Conservation (phyloP, 2,329 filamentous ascomycete genomes). For the Calonectria henricotiae region DNA sequence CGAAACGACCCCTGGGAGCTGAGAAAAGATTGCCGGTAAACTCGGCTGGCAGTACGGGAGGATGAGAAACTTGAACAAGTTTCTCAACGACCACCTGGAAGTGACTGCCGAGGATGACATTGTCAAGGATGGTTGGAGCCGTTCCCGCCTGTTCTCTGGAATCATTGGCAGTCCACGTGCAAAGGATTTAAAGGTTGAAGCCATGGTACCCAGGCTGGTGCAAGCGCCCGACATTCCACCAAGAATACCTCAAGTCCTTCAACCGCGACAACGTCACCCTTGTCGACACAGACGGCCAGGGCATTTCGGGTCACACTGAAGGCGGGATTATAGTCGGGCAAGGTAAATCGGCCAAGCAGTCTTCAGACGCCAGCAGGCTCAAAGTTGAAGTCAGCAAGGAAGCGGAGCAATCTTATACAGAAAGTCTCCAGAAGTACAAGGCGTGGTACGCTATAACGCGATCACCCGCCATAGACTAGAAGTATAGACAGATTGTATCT, state of each 20-base stretch:
- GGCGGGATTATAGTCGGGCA: neutral
- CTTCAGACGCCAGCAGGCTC: neutral
- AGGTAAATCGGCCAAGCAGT: neutral
- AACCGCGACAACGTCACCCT: neutral
- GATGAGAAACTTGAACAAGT: neutral
- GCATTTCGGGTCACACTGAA: neutral
- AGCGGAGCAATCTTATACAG: neutral
- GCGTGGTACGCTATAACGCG: neutral
- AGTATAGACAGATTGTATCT: too few relatives aligned
- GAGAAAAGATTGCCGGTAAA: neutral
- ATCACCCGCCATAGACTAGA: too few relatives aligned
- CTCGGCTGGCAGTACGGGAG: constrained; percentile 1
- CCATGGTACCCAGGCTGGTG: constrained; percentile 1
- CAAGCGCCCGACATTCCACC: constrained; percentile 1
- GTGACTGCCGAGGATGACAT: neutral
- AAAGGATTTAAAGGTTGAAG: neutral
- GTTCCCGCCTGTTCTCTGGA: neutral
- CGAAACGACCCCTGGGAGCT: neutral
- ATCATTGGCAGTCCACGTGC: constrained; percentile 3
- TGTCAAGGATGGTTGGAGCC: constrained; percentile 1
- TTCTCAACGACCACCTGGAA: neutral
- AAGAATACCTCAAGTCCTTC: neutral
- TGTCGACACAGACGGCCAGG: constrained; percentile 2
- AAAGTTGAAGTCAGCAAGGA: constrained; percentile 7
- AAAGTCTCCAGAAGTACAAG: neutral